These are phyloP conservation scores for Chaetomium sp. DNA, from an alignment of 2,329 filamentous ascomycete species.

Conservation along the genomic window DNA sequence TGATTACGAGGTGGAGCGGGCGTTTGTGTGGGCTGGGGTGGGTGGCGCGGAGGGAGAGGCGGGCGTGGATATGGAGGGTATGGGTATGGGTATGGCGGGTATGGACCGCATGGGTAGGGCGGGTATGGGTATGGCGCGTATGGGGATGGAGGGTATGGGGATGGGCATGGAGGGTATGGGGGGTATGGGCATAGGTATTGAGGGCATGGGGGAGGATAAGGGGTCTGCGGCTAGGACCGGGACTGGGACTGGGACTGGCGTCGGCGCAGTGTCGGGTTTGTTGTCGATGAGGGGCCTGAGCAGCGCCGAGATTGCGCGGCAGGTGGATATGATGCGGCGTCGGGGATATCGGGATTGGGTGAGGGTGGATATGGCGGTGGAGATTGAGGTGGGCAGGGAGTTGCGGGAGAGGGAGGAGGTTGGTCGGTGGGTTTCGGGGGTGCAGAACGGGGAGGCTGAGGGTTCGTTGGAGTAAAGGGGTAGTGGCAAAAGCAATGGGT, in stretches of 20 bases:
- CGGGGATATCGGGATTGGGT: constrained; percentile 20
- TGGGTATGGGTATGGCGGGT: too few species aligned
- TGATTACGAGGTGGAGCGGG: constrained; percentile 21
- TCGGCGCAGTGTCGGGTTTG: too few species aligned
- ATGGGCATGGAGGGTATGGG: too few species aligned
- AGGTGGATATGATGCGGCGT: constrained; percentile 15
- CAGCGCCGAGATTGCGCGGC: constrained; percentile 10
- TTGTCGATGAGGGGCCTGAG: constrained; percentile 18
- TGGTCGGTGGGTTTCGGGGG: not conserved
- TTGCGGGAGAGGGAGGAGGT: constrained; percentile 1
- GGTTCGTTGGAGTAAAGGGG: not conserved
- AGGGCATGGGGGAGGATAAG: too few species aligned
- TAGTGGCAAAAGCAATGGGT: not conserved
- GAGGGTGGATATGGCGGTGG: constrained; percentile 25
- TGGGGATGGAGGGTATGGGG: not conserved
- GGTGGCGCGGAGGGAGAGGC: too few species aligned
- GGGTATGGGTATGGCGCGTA: too few species aligned
- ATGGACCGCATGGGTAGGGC: not conserved
- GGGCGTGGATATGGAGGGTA: not conserved
- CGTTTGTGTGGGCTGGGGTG: constrained; percentile 16
- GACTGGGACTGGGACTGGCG: not conserved
- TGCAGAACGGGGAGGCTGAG: not conserved
- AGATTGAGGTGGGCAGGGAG: constrained; percentile 18
- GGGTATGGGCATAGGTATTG: too few species aligned
- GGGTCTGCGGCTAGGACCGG: too few species aligned